Base-by-base conservation (phyloP, 768 basidiomycete species). In the Amanita rubescens region DNA sequence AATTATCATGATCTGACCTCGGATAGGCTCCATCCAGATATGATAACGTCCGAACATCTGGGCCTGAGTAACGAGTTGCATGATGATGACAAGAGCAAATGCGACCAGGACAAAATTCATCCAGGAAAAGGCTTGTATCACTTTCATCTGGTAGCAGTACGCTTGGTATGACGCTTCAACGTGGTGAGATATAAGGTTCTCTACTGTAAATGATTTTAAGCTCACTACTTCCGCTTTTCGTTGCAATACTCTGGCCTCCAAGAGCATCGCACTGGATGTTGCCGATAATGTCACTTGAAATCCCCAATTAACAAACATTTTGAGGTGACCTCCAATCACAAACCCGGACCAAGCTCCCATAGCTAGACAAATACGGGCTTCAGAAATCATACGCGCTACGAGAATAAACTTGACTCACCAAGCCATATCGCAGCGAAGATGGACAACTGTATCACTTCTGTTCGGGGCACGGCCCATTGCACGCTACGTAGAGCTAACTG, bases 81-180 rank as follows among this genome's bases (percentile, higher is more conserved):
- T 58, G 30, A 88, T 69, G 56, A 87, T 72, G 53, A 75, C 54
- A 60, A 87, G 70, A 54, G 80, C 83, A 37, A 75, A 53, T 8
- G 67, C 62, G 50, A 69, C 69, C 17, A 72, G 44, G 20, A 73
- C 72, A 61, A 90, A 90, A 49, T 80, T 67, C 62, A 79, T 73
- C 89, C 89, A 90, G 0, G 88, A 89, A 63, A 90, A 79, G 2
- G 85, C 87, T 58, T 89, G 79, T 32, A 88, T 74, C 43, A 82
- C 82, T 66, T 85, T 87, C 84, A 90, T 86, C 62, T 88, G 79
- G 64, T 87, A 85, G 64, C 89, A 91, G 58, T 76, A 90, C 24
- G 69, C 64, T 58, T 71, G 70, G 7, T 68, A 67, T 48, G 77
- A 76, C 53, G 79, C 89, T 90, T 49, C n/a, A 41, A 49, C 9